phyloP scores from a whole-genome alignment of 441 rosid genomes.

The Syzygium malaccense region DNA sequence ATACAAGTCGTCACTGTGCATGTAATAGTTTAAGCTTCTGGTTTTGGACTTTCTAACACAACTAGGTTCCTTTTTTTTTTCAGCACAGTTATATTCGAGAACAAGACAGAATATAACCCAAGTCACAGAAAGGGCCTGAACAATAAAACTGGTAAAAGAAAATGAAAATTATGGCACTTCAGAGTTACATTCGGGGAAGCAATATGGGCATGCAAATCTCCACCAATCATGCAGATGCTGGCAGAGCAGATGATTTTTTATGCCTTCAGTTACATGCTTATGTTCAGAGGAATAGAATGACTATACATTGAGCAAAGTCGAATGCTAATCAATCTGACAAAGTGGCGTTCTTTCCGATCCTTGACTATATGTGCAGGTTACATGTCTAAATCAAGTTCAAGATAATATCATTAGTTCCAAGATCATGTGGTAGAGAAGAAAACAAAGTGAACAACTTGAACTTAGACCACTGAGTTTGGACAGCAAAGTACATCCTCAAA shows the following conservation, averaged over 20 bases:
- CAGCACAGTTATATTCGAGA: neutral
- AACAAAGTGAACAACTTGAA: neutral
- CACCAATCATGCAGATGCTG: neutral
- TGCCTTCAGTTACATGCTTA: neutral
- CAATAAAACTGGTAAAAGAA: neutral
- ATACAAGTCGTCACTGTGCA: neutral
- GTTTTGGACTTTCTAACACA: neutral
- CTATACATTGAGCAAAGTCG: neutral
- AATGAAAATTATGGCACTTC: neutral
- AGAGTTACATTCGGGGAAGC: neutral
- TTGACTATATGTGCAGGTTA: neutral
- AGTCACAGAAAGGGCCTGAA: neutral
- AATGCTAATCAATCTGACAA: neutral
- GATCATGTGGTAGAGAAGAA: neutral
- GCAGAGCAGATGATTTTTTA: neutral
- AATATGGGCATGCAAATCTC: neutral
- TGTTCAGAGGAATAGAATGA: neutral
- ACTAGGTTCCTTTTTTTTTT: neutral
- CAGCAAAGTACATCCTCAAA: neutral
- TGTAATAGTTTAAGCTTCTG: neutral
- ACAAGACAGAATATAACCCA: neutral
- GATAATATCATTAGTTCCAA: neutral
- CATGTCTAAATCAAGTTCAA: neutral
- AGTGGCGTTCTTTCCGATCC: neutral
- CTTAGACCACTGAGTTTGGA: neutral